Evolutionary conservation across 1,284 basidiomycete genomes (phyloP).

Genomic region (Puccinia triticina): DNA sequence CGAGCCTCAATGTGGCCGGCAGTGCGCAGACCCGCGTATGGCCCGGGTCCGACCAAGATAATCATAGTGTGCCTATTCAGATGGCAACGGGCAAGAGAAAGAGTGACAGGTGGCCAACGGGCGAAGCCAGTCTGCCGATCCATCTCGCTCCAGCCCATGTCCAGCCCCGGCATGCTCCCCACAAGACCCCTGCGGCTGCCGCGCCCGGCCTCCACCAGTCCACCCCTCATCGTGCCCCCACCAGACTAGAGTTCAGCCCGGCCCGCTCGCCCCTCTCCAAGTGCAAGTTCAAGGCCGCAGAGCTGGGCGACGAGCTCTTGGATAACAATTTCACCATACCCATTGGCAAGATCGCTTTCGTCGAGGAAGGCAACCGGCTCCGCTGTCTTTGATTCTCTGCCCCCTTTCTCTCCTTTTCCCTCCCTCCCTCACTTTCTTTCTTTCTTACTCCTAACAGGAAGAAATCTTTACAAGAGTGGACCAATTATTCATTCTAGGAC

Average conservation of each 20-base stretch:
- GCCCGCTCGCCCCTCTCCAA: neutral
- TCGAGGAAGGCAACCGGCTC: conserved; percentile 21
- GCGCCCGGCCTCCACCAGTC: neutral
- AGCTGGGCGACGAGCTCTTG: neutral
- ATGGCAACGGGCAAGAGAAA: neutral
- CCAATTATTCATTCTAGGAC: too few relatives aligned
- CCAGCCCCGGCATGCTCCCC: neutral
- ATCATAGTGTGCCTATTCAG: neutral
- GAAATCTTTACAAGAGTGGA: neutral
- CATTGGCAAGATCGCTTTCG: conserved; percentile 28
- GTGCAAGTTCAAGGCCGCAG: neutral
- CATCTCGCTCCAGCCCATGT: neutral
- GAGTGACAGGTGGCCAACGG: neutral
- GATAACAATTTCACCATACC: conserved; percentile 1
- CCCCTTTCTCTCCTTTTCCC: neutral
- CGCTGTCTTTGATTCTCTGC: neutral
- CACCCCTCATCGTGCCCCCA: neutral
- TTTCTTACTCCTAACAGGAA: too few relatives aligned
- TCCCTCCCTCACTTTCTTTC: neutral
- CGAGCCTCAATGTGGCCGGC: neutral
- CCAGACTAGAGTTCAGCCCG: too few relatives aligned
- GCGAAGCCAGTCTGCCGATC: neutral
- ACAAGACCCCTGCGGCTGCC: neutral
- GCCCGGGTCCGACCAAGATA: neutral
- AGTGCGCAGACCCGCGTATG: neutral